Percentiles rank a stretch among this genome's conserved stretches.
phyloP scores from a whole-genome alignment of 75 land plant species.

The Cryptomeria japonica region DNA sequence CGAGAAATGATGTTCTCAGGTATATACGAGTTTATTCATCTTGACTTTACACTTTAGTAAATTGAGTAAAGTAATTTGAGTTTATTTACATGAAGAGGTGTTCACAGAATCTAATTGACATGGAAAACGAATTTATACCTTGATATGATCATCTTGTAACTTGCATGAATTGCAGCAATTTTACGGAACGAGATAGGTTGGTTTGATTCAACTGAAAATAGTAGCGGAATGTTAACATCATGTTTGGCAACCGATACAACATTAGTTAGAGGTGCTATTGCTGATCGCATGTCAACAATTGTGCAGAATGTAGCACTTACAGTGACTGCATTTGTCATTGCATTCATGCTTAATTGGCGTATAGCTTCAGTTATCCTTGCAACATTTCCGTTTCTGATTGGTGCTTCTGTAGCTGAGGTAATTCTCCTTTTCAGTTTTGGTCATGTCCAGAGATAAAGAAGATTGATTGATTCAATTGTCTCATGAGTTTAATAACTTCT shows the following conservation, averaged over 20 bases:
- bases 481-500: neutral
- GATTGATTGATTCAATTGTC: neutral
- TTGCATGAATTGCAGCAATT: slow-evolving; percentile 31
- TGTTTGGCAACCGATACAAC: slow-evolving; percentile 40
- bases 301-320: slow-evolving; percentile 43
- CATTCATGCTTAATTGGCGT: slow-evolving; percentile 43
- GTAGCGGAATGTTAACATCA: slow-evolving; percentile 31
- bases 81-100: neutral
- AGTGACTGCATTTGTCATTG: slow-evolving; percentile 40
- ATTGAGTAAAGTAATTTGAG: neutral
- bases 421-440: neutral
- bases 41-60: neutral
- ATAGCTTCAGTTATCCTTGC: slow-evolving; percentile 40
- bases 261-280: slow-evolving; percentile 38
- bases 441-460: neutral
- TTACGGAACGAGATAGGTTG: slow-evolving; percentile 44
- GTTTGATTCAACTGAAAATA: slow-evolving; percentile 44
- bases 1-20: slow-evolving; percentile 72
- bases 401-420: slow-evolving; percentile 52
- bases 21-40: slow-evolving; percentile 7
- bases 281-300: slow-evolving; percentile 39
- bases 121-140: neutral
- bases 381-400: slow-evolving; percentile 46
- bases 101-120: neutral
- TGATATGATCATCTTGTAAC: neutral